Base-by-base conservation (phyloP, 1,284 basidiomycete species). In the Microbotryum lychnidis-dioicae region DNA sequence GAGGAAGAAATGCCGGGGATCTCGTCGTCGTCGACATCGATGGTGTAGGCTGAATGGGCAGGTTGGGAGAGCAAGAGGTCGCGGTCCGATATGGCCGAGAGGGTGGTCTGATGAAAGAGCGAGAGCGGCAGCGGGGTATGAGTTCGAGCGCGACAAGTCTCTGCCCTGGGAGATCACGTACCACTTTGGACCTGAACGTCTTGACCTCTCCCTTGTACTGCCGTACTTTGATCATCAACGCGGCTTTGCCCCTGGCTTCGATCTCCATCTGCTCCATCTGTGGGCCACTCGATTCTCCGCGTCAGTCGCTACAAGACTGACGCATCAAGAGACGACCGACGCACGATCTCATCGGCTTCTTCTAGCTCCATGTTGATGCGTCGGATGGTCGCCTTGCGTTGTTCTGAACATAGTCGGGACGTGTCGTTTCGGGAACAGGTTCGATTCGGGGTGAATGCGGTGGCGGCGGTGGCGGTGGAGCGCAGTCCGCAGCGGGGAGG, bases 291-390 rank as follows among this genome's bases (percentile, higher is more conserved):
- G 44, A 46, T 27, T 7, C 20, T n/a, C 20, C 10, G 7, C 14
- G 20, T 20, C 21, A 10, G 33, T n/a, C 45, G 47, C 21, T 29
- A 23, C 25, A 5, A 42, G n/a, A 21, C 9, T 2, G 31, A 4
- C 48, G 21, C 42, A 8, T 48, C 21, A 31, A 44, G 57, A 9
- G 45, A 33, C 12, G 5, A 46, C 29, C 16, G 21, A 52, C 66
- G 49, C 10, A 66, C 67, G 6, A 69, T 66, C 59, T 69, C 67
- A 45, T 69, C 67, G 10, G 61, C 60, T 52, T 69, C 67, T 44
- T 69, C 67, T 18, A 69, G 58, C 20, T 69, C 67, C 44, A 51
- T 54, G 33, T 49, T 51, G n/a, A 63, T 49, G 1, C 63, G 33
- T 6, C 67, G 7, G 4, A 67, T 29, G 2, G 61, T 63, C 9